Evolutionary conservation across 2,329 filamentous ascomycete species (phyloP).

Genomic region (Claviceps spartinae): DNA sequence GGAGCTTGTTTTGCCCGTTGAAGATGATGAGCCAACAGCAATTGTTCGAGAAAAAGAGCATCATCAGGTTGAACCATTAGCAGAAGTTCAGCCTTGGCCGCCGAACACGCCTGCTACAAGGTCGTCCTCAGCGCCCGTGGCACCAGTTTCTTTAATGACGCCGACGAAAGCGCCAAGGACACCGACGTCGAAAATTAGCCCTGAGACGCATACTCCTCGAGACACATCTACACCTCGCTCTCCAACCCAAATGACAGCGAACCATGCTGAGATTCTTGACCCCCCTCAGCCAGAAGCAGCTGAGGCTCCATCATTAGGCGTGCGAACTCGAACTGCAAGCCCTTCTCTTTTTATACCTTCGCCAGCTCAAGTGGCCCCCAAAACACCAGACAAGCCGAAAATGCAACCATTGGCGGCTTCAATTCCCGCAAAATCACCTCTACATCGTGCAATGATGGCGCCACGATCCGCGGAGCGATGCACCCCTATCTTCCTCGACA

Average conservation of each 20-base stretch:
- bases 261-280: background rate
- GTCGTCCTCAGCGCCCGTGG: background rate
- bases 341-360: constrained; percentile 2
- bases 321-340: background rate
- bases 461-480: constrained; percentile 6
- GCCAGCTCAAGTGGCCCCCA: background rate
- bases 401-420: background rate
- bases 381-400: constrained; percentile 1
- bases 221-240: background rate
- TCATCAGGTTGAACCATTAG: background rate
- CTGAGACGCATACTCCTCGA: background rate
- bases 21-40: background rate
- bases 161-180: background rate
- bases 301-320: background rate
- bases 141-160: background rate
- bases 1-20: background rate
- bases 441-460: constrained; percentile 1
- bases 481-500: constrained; percentile 4
- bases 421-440: background rate
- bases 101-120: background rate
- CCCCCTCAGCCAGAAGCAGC: background rate
- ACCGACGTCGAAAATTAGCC: background rate
- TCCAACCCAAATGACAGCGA: background rate
- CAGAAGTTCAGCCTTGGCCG: background rate
- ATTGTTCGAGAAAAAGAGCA: background rate